phyloP scores from a whole-genome alignment of 2,329 filamentous ascomycete species.

The Grosmannia penicillata region DNA sequence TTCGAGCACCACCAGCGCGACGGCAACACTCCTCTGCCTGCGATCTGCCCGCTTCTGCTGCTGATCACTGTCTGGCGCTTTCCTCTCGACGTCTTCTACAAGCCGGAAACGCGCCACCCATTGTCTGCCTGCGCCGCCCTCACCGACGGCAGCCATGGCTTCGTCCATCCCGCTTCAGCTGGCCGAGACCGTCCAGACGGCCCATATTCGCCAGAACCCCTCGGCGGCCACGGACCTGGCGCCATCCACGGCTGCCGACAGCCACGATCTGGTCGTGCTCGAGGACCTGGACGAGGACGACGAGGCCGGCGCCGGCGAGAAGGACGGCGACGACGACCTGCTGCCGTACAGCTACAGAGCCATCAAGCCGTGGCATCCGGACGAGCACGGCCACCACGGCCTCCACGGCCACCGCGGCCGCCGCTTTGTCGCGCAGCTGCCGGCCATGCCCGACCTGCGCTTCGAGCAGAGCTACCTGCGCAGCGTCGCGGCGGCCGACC shows the following conservation, averaged over 20 bases:
- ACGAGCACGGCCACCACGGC: constrained; percentile 14
- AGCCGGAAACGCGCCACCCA: neutral
- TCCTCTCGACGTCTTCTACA: neutral
- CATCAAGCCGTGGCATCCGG: constrained; percentile 36
- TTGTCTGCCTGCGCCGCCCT: neutral
- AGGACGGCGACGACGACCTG: constrained; percentile 35
- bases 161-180: constrained; percentile 48
- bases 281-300: constrained; percentile 14
- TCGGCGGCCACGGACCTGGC: constrained; percentile 64
- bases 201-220: constrained; percentile 59
- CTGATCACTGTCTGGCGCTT: too few species aligned
- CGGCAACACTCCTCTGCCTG: too few species aligned
- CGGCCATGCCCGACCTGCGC: constrained; percentile 70
- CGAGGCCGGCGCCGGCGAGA: constrained; percentile 7
- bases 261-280: constrained; percentile 41
- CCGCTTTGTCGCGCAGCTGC: constrained; percentile 24
- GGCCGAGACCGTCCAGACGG: constrained; percentile 67
- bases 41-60: too few species aligned
- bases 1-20: too few species aligned
- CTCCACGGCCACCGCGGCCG: neutral
- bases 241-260: constrained; percentile 59
- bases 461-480: constrained; percentile 98
- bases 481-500: constrained; percentile 67
- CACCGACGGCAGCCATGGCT: constrained; percentile 27
- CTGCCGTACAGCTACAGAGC: constrained; percentile 39